Base-by-base conservation (phyloP, 2,329 filamentous ascomycete species). In the Talaromyces sp. region DNA sequence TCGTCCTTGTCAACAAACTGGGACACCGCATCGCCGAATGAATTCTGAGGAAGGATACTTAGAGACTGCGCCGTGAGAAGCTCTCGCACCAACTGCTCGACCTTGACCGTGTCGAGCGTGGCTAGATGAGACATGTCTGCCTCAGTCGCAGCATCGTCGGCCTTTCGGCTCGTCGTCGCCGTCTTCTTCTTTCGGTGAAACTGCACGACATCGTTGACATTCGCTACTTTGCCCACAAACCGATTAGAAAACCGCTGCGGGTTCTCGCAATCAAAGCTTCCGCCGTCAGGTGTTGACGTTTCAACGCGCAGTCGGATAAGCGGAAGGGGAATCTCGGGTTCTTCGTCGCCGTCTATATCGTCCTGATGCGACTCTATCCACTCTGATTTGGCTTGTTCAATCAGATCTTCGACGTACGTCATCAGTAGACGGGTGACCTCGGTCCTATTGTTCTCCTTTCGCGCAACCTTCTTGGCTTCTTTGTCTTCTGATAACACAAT, bases 1-100 rank as follows among this genome's bases (percentile, higher is more conserved):
- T 99, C 95, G 67, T 96, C 92, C 68, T 98, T 98, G 73, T 93
- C 88, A 30, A 99, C 92, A 69, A 95, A 99, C 64, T 96, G 90
- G 54, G 88, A 89, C 5, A 99, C 92, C 0, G 95, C 95, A 70
- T 98, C 93, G 16, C 92, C 90, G 70, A 99, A 97, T 0, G 89
- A 90, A 33, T 93, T 95, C 69, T 96, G 91, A 0, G 95, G 95
- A 0, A 99, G 82, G 56, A 99, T 95, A 62, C 93, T 96, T 34
- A 99, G 85, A 0, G 91, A 93, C 70, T 98, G 93, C 0, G 91
- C 90, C 0, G 86, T 85, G 2, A 99, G 83, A 68, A 93, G 97
- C 67, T 98, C 92, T 56, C 89, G 85, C 0, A 99, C 94, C 0
- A 99, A 82, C 66, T 89, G 89, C 65, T 96, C 92, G 4, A 99